Evolutionary conservation across 371 early-diverging fungal genomes (phyloP).

Genomic region (Entomophthora muscae): DNA sequence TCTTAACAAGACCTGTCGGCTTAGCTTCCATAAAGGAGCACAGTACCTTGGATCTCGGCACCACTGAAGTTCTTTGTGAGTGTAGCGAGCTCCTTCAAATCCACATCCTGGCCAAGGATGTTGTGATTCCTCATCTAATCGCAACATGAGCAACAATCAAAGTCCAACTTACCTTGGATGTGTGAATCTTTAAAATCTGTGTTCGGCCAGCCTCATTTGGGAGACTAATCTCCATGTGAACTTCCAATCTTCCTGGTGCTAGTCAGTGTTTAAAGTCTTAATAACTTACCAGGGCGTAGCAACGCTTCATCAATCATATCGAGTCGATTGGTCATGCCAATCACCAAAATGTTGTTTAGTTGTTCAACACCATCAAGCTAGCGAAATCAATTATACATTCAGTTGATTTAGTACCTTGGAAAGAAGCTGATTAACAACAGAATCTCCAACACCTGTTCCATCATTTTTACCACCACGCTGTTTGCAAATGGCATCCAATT

Average conservation of each 20-base stretch:
- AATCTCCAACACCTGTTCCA: constrained; percentile 95
- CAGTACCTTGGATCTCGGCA: constrained; percentile 74
- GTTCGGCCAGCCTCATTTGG: constrained; percentile 85
- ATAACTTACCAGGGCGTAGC: constrained; percentile 65
- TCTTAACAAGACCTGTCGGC: constrained; percentile 78
- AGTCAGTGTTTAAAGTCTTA: constrained; percentile 15
- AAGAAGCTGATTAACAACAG: constrained; percentile 97
- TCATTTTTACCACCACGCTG: constrained; percentile 90
- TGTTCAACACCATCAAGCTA: constrained; percentile 98
- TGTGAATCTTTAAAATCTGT: constrained; percentile 91
- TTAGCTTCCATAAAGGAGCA: background rate
- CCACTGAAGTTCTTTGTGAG: constrained; percentile 99
- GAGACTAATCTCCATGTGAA: constrained; percentile 88
- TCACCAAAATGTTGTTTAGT: constrained; percentile 89
- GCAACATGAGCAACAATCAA: background rate
- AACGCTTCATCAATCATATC: constrained; percentile 98
- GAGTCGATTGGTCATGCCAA: constrained; percentile 98
- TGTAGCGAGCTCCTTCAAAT: constrained; percentile 71
- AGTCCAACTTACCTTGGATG: constrained; percentile 33
- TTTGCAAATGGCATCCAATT: constrained; percentile 99
- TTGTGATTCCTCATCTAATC: constrained; percentile 69
- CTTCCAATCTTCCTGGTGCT: constrained; percentile 69
- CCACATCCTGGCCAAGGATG: constrained; percentile 77
- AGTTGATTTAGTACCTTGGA: constrained; percentile 18
- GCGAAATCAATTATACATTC: background rate